Evolutionary conservation across 163 green algal genomes (phyloP).

Genomic region (Chlamydomonas reinhardtii): DNA sequence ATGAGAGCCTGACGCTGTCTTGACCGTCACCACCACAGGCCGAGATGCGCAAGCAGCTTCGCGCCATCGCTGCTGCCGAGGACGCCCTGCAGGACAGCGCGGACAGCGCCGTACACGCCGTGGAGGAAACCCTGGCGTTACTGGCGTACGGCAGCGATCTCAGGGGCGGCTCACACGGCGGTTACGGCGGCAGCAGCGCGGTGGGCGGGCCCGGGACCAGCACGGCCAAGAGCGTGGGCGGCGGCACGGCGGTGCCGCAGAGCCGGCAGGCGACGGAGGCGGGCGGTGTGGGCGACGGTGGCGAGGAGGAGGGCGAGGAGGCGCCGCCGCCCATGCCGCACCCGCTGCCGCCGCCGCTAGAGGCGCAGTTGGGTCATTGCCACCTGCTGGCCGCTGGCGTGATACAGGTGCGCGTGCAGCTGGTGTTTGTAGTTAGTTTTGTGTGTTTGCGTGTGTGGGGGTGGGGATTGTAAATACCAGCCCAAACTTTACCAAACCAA

Average conservation of each 20-base stretch:
- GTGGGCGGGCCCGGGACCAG: no score
- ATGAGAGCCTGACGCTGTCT: no score
- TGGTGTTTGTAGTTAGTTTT: background rate
- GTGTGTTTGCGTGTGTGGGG: no score
- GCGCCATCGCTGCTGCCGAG: background rate
- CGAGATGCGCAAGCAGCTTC: constrained; percentile 14
- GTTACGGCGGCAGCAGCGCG: background rate
- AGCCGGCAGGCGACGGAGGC: no score
- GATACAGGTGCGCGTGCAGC: background rate
- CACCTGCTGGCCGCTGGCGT: constrained; percentile 30
- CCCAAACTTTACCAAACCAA: no score
- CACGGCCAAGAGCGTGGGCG: no score
- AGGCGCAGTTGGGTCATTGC: constrained; percentile 35
- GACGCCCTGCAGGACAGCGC: constrained; percentile 28
- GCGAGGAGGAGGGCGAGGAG: no score
- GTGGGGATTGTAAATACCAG: no score
- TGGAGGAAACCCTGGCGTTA: constrained; percentile 6
- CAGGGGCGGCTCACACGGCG: background rate
- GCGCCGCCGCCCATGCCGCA: background rate
- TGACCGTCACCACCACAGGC: constrained; percentile 14
- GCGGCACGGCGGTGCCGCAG: no score
- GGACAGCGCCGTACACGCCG: constrained; percentile 14
- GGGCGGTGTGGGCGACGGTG: no score
- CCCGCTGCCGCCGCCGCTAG: background rate
- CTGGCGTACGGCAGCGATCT: constrained; percentile 8